Evolutionary conservation across 306 rosid species (phyloP), one percentile per base, ranked within the genome.

Genomic region (Styphnolobium japonicum): DNA sequence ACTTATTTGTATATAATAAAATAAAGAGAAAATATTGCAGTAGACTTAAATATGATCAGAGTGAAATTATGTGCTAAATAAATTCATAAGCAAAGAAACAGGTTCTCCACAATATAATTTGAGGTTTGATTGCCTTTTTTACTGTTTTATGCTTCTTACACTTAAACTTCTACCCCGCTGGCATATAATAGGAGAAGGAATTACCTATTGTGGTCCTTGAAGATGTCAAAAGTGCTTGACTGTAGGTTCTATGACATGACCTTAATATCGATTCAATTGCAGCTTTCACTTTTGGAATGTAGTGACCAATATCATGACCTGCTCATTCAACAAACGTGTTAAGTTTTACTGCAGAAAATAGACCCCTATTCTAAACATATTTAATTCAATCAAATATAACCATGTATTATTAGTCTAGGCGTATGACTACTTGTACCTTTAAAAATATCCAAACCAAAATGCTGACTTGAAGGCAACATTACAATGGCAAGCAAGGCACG

Each of bases 401-500:
- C 49, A 33, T 49, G 18, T 18, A 66, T 12, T 72, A 67, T 34
- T 75, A 79, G 34, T 72, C 52, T 39, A 73, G 71, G 82, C 36
- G 43, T 39, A 81, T 15, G 45, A 73, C 62, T 37, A 58, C 27
- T 27, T 73, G 40, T 78, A 96, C 99, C 99, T 93, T 83, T 96
- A 86, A 93, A 90, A 69, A 88, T 90, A 75, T 93, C 97, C 92
- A 91, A 82, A 67, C 98, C 98, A 73, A 89, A 89, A 81, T 86
- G 87, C 87, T 80, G 90, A 89, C 97, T 89, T 68, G 94, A 84
- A 88, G 98, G 98, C 52, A 92, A 85, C 90, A 88, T 85, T 69
- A 96, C 99, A 80, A 93, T 96, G 73, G 94, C 97, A 83, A 90
- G 98, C 89, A 96, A 90, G 80, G 97, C 92, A 76, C 98, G 99